phyloP scores from a whole-genome alignment of 306 rosid species.

The Rosa persica region DNA sequence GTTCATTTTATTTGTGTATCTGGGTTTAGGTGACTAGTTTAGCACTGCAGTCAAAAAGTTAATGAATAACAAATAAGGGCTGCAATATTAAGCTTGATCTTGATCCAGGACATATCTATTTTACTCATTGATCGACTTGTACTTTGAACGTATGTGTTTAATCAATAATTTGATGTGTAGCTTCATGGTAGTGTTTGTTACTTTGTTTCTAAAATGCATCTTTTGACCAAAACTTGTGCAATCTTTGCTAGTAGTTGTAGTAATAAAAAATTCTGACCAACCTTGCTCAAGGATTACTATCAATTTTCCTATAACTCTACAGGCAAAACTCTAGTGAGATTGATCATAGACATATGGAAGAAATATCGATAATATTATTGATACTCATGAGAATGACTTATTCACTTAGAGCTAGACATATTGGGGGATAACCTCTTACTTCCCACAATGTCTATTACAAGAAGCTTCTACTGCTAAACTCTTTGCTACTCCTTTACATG shows the following conservation, averaged over 20 bases:
- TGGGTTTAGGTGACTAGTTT: conserved; percentile 23
- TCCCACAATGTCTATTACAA: conserved; percentile 37
- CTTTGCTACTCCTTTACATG: conserved; percentile 64
- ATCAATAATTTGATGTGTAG: neutral
- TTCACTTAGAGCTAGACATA: conserved; percentile 23
- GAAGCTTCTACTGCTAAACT: conserved; percentile 91
- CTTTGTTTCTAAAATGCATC: neutral
- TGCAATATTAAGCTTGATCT: conserved; percentile 26
- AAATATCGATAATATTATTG: neutral
- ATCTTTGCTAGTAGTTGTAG: neutral
- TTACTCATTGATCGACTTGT: neutral
- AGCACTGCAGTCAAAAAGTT: conserved; percentile 5
- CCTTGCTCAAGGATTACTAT: neutral
- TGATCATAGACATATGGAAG: neutral
- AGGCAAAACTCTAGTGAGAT: neutral
- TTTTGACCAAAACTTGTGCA: neutral
- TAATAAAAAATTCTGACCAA: neutral
- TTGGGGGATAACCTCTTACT: neutral
- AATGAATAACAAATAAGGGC: conserved; percentile 44
- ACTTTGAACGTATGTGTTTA: neutral
- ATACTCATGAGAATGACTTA: conserved; percentile 9
- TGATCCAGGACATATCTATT: conserved; percentile 27
- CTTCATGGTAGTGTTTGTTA: neutral
- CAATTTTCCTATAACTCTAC: neutral
- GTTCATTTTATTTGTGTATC: neutral